Evolutionary conservation across 2,329 filamentous ascomycete genomes (phyloP).

Genomic region (Gliomastix tumulicola): DNA sequence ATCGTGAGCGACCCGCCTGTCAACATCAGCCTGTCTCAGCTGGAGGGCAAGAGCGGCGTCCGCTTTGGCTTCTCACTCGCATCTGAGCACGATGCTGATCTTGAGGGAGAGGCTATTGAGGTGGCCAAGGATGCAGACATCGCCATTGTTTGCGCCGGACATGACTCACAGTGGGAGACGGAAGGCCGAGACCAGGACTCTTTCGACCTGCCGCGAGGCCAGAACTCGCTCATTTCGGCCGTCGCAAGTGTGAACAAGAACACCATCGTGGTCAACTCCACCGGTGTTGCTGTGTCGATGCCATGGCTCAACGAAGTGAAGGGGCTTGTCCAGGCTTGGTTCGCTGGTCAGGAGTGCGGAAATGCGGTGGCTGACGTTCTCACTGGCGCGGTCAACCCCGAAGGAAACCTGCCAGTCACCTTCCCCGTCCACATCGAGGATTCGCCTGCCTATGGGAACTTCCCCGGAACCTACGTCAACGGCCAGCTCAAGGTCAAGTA

Average conservation of each 20-base stretch:
- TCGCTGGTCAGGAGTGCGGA: constrained; percentile 61
- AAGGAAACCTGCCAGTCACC: constrained; percentile 54
- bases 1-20: constrained; percentile 17
- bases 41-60: constrained; percentile 18
- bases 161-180: constrained; percentile 38
- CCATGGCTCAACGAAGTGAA: constrained; percentile 46
- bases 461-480: constrained; percentile 29
- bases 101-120: constrained; percentile 40
- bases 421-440: constrained; percentile 54
- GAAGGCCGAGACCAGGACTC: constrained; percentile 65
- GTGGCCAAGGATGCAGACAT: constrained; percentile 51
- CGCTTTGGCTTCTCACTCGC: constrained; percentile 18
- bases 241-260: constrained; percentile 51
- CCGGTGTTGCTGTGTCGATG: constrained; percentile 52
- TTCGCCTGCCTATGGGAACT: constrained; percentile 59
- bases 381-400: constrained; percentile 55
- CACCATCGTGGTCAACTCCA: constrained; percentile 55
- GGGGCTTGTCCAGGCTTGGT: constrained; percentile 57
- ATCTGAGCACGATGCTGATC: constrained; percentile 20
- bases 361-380: constrained; percentile 61
- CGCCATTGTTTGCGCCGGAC: constrained; percentile 47
- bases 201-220: constrained; percentile 53
- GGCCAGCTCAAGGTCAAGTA: constrained; percentile 43
- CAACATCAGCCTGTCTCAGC: constrained; percentile 16
- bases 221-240: constrained; percentile 50